A percentile compares a stretch with the other conserved stretches of the same genome.
Evolutionary conservation across 2,329 filamentous ascomycete species (phyloP).

Genomic region (Pezicula radicicola): DNA sequence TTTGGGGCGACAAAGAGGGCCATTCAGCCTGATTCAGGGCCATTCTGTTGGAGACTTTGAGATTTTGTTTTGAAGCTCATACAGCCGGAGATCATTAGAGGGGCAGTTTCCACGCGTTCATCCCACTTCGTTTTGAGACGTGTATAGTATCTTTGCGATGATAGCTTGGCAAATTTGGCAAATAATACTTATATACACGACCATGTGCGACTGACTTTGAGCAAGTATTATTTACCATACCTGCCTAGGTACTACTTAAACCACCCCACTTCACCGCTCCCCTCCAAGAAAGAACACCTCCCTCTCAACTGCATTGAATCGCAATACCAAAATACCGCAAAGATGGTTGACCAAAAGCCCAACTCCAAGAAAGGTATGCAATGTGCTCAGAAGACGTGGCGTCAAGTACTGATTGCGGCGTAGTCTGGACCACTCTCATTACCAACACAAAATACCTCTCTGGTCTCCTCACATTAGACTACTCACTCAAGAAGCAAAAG

Average conservation of each 20-base stretch:
- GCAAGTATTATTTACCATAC: too few species aligned
- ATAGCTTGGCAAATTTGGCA: neutral
- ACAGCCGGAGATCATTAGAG: slow-evolving; percentile 3
- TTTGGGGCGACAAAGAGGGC: too few species aligned
- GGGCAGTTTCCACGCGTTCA: neutral
- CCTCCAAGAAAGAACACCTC: neutral
- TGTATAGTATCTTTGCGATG: neutral
- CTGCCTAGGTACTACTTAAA: neutral
- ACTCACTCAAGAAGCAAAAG: slow-evolving; percentile 63
- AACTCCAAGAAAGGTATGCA: slow-evolving; percentile 24
- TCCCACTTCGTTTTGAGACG: neutral
- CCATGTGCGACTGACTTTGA: neutral
- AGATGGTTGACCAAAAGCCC: slow-evolving; percentile 18
- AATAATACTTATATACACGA: neutral
- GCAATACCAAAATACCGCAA: neutral
- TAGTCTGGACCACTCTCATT: slow-evolving; percentile 86
- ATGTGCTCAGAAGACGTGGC: neutral
- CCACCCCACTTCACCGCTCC: neutral
- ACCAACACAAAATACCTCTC: slow-evolving; percentile 81
- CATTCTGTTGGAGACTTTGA: too few species aligned
- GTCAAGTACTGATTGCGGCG: slow-evolving; percentile 4
- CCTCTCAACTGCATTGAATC: neutral
- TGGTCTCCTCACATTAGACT: slow-evolving; percentile 77
- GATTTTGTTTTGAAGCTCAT: slow-evolving; percentile 5
- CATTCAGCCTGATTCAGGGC: too few species aligned